These are phyloP conservation scores for Saturnispora serradocipensis DNA, from an alignment of 805 yeast species.

Conservation along the genomic window DNA sequence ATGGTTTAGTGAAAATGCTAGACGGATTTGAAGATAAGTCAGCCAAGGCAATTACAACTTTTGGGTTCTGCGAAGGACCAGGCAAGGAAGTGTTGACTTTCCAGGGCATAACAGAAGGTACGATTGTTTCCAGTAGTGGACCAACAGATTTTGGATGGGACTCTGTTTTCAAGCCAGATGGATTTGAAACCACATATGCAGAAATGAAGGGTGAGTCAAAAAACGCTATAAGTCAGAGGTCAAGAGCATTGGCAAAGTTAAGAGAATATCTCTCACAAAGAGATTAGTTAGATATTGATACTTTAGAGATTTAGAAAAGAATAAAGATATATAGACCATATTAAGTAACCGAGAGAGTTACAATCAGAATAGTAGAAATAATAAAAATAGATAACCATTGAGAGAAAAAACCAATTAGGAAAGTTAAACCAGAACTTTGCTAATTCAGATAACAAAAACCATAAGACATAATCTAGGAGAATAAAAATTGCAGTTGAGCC, in stretches of 20 bases:
- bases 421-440: background rate
- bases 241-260: conserved; percentile 68
- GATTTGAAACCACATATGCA: conserved; percentile 70
- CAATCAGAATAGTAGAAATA: background rate
- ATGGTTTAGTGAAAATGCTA: conserved; percentile 69
- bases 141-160: conserved; percentile 91
- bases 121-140: conserved; percentile 70
- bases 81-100: conserved; percentile 64
- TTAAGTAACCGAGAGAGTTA: background rate
- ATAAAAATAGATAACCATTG: background rate
- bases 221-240: conserved; percentile 82
- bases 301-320: background rate
- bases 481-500: background rate
- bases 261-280: conserved; percentile 33
- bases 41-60: conserved; percentile 86
- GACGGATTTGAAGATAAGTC: conserved; percentile 73
- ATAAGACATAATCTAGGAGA: background rate
- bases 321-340: background rate
- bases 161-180: conserved; percentile 77
- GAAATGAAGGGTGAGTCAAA: conserved; percentile 74
- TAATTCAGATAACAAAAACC: background rate
- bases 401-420: background rate
- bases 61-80: conserved; percentile 83
- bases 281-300: background rate
- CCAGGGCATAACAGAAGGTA: conserved; percentile 78